Evolutionary conservation across 371 early-diverging fungal species (phyloP).

Genomic region (Actinomortierella ambigua): DNA sequence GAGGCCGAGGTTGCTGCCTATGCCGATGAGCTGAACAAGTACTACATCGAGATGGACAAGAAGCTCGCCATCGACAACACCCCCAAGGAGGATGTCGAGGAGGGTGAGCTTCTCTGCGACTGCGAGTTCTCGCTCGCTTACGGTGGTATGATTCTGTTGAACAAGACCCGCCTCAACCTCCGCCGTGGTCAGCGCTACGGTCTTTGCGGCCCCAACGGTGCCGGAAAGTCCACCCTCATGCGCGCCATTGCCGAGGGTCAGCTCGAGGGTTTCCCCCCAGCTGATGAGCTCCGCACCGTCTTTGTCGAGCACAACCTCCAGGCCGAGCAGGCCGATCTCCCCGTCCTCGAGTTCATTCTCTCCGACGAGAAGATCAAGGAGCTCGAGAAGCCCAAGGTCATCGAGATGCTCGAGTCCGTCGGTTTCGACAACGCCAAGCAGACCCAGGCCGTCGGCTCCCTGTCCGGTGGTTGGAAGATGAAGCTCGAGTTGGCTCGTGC

Average conservation of each 20-base stretch:
- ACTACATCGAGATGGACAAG: constrained; percentile 52
- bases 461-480: constrained; percentile 91
- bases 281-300: constrained; percentile 72
- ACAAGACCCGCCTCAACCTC: constrained; percentile 76
- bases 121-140: constrained; percentile 85
- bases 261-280: constrained; percentile 83
- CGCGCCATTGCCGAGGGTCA: constrained; percentile 81
- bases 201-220: constrained; percentile 88
- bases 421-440: constrained; percentile 75
- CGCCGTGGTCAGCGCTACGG: constrained; percentile 86
- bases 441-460: constrained; percentile 68
- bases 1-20: constrained; percentile 48
- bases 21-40: constrained; percentile 43
- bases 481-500: constrained; percentile 86
- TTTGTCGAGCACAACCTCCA: constrained; percentile 83
- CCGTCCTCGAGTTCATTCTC: constrained; percentile 69
- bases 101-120: constrained; percentile 80
- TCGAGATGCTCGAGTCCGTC: constrained; percentile 63
- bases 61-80: constrained; percentile 56
- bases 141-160: constrained; percentile 83
- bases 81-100: constrained; percentile 67
- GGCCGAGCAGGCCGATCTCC: constrained; percentile 73
- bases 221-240: constrained; percentile 92
- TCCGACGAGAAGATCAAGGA: constrained; percentile 49
- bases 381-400: constrained; percentile 52